A percentile compares a stretch with the other conserved stretches of the same genome.
Conservation (phyloP, 306 rosid species). For the Mimosa pudica region DNA sequence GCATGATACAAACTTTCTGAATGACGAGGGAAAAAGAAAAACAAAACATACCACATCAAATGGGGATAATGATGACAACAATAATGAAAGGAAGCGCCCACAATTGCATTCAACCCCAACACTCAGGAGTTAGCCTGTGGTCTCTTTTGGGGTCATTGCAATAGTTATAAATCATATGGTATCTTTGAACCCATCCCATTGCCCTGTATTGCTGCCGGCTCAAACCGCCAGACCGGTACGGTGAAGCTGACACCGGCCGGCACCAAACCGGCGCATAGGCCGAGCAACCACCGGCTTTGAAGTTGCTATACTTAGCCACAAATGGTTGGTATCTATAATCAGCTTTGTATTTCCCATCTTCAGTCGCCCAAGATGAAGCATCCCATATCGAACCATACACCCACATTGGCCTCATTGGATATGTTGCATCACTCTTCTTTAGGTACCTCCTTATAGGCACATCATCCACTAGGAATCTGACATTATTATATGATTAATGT, state of each 20-base stretch:
- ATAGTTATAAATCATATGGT: slow-evolving; percentile 82
- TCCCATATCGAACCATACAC: slow-evolving; percentile 97
- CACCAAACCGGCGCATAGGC: slow-evolving; percentile 78
- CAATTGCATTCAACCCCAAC: slow-evolving; percentile 45
- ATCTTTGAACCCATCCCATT: slow-evolving; percentile 84
- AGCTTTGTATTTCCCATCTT: slow-evolving; percentile 95
- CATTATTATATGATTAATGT: background rate
- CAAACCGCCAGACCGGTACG: slow-evolving; percentile 78
- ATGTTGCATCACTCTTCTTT: slow-evolving; percentile 66
- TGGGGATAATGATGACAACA: background rate
- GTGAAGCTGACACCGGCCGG: slow-evolving; percentile 73
- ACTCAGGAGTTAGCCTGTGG: slow-evolving; percentile 85
- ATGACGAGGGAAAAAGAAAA: background rate
- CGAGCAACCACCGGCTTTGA: slow-evolving; percentile 84
- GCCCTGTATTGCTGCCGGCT: slow-evolving; percentile 55
- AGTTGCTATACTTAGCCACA: slow-evolving; percentile 72
- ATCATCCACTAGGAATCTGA: slow-evolving; percentile 95
- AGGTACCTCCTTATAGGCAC: slow-evolving; percentile 92
- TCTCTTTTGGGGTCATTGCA: slow-evolving; percentile 80
- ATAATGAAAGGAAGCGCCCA: background rate
- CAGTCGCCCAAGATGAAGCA: slow-evolving; percentile 99
- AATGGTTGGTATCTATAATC: slow-evolving; percentile 92
- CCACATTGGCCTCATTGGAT: slow-evolving; percentile 97
- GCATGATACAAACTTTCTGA: slow-evolving; percentile 11
- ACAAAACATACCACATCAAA: slow-evolving; percentile 19